Base-by-base conservation (phyloP, 352 stramenopile genomes). In the Globisporangium canariense region DNA sequence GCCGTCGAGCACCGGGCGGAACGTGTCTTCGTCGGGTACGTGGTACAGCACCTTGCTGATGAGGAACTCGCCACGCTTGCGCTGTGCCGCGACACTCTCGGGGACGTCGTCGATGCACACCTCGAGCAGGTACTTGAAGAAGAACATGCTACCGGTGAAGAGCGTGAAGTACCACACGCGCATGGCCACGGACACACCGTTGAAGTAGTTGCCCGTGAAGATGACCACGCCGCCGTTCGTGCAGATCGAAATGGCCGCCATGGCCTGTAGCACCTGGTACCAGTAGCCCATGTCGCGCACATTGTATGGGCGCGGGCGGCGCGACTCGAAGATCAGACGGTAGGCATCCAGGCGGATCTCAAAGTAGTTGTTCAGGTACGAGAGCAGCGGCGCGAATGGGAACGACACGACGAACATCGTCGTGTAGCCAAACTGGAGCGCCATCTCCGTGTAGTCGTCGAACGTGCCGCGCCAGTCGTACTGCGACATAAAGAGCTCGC, bases 401-500 rank as follows among this genome's bases (percentile, higher is more conserved):
- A 98, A 98, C 32, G 93, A 93, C 16, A 91, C 87, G 1, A 96
- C 93, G 86, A 96, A 96, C 77, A 96, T 91, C 18, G 77, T 93
- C 36, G 85, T 93, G 68, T 94, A 96, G 47, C 88, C 88, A 38
- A 94, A 96, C 73, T 94, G 84, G 59, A 96, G 78, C 4, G 90
- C 83, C 81, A 95, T 96, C 71, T 98, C 94, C 40, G 97, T 90
- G 73, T 97, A 98, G 69, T 98, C 91, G 61, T 95, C 89, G 65
- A 97, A 97, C 28, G 88, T 94, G 50, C 85, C 85, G 32, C 79
- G 77, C 85, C 85, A 94, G 64, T 90, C 85, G 65, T 94, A 94
- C 50, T 89, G 76, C 8, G 82, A 79, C 74, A 92, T 79, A 57
- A 94, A 92, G 9, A 94, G 77, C 64, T 94, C 79, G 5, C 67